Evolutionary conservation across 2,329 filamentous ascomycete species (phyloP).

Genomic region (Mycocentrospora acerina): DNA sequence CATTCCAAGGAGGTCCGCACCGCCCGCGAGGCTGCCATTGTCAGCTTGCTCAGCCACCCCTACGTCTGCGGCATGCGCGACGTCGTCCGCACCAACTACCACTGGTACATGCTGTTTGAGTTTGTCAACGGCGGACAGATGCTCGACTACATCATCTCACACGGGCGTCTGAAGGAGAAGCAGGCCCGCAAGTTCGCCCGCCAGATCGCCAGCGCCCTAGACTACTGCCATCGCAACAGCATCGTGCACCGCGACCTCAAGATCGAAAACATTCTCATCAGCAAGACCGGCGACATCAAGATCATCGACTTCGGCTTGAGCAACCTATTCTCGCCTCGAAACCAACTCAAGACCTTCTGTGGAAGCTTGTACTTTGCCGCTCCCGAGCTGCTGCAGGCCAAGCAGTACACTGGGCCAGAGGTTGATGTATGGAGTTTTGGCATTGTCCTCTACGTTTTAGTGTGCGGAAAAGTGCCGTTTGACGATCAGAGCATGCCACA

Average conservation of each 20-base stretch:
- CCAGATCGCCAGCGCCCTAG: conserved; percentile 92
- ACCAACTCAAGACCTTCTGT: conserved; percentile 92
- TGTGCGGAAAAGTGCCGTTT: conserved; percentile 97
- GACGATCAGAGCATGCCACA: conserved; percentile 99
- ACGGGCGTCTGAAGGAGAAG: conserved; percentile 96
- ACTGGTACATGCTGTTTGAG: conserved; percentile 99
- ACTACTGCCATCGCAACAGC: conserved; percentile 97
- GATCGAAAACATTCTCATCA: conserved; percentile 99
- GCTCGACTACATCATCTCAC: conserved; percentile 99
- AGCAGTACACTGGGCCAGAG: conserved; percentile 92
- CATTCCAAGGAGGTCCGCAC: conserved; percentile 96
- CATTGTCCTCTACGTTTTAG: conserved; percentile 93
- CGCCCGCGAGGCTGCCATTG: conserved; percentile 92
- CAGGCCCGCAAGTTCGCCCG: conserved; percentile 96
- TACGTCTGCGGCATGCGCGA: conserved; percentile 96
- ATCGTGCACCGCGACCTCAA: conserved; percentile 97
- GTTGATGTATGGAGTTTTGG: conserved; percentile 99
- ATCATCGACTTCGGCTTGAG: conserved; percentile 98
- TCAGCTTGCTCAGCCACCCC: conserved; percentile 88
- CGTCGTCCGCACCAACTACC: conserved; percentile 91
- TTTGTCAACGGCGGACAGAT: conserved; percentile 99
- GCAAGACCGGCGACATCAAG: conserved; percentile 98
- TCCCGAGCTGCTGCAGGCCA: conserved; percentile 88
- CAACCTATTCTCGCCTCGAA: conserved; percentile 86
- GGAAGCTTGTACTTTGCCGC: conserved; percentile 97